Conservation (phyloP, 108 stramenopile species). For the Skeletonema marinoi region DNA sequence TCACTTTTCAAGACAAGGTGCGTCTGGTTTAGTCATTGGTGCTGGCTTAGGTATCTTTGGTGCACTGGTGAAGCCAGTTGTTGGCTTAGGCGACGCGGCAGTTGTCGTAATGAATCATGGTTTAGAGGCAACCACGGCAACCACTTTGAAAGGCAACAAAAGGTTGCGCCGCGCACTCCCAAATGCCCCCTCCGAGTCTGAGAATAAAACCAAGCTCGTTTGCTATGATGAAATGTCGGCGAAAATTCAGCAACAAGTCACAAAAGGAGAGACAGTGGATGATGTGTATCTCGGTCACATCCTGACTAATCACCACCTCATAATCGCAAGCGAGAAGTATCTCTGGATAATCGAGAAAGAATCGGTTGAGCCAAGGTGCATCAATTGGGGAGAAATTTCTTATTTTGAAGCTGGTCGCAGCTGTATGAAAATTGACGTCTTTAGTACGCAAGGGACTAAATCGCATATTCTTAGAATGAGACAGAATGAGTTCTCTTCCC, state of each 20-base stretch:
- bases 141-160: slow-evolving; percentile 61
- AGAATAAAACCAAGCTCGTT: slow-evolving; percentile 51
- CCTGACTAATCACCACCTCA: slow-evolving; percentile 61
- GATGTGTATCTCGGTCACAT: slow-evolving; percentile 82
- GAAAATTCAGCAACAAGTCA: slow-evolving; percentile 80
- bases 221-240: slow-evolving; percentile 78
- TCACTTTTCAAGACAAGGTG: slow-evolving; percentile 75
- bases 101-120: slow-evolving; percentile 85
- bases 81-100: slow-evolving; percentile 83
- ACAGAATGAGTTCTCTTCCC: slow-evolving; percentile 30
- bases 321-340: slow-evolving; percentile 77
- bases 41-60: slow-evolving; percentile 76
- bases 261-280: slow-evolving; percentile 70
- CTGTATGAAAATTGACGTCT: slow-evolving; percentile 62
- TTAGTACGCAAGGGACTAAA: slow-evolving; percentile 64
- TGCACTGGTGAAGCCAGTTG: slow-evolving; percentile 78
- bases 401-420: slow-evolving; percentile 55
- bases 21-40: slow-evolving; percentile 77
- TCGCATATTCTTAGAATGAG: slow-evolving; percentile 61
- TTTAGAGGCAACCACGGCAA: slow-evolving; percentile 71
- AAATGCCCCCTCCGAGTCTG: slow-evolving; percentile 42
- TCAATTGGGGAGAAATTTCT: slow-evolving; percentile 79
- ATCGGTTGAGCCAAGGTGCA: slow-evolving; percentile 67
- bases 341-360: slow-evolving; percentile 67
- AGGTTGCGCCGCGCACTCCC: slow-evolving; percentile 68